A percentile compares a stretch with the other conserved stretches of the same genome.
Conservation (phyloP, 805 yeast genomes). For the Komagataella phaffii region DNA sequence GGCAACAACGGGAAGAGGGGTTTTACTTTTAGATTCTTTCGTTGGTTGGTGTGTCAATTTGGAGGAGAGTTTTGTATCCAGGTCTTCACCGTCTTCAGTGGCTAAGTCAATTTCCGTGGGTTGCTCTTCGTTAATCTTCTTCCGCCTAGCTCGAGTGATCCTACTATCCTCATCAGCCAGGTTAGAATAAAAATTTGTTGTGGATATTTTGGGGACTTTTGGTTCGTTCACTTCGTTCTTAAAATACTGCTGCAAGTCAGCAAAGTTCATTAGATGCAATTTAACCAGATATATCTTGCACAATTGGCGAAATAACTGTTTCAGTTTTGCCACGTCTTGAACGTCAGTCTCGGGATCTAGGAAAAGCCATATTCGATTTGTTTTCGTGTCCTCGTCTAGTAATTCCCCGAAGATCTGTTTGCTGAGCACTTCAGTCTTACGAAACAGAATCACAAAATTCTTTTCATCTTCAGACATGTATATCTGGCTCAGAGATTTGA, state of each 20-base stretch:
- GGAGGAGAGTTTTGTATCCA: not conserved
- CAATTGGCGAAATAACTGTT: not conserved
- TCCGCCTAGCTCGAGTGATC: not conserved
- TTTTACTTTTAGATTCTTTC: not conserved
- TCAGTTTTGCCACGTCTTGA: not conserved
- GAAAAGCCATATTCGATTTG: not conserved
- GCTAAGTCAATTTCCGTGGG: not conserved
- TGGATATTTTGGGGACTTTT: not conserved
- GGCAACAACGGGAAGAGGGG: not conserved
- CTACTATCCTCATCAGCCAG: not conserved
- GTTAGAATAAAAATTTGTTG: not conserved
- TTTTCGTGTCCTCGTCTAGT: not conserved
- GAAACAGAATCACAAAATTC: not conserved
- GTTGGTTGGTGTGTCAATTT: not conserved
- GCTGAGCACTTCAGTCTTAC: not conserved
- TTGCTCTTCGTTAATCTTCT: not conserved
- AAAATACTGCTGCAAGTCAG: not conserved
- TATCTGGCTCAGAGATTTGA: not conserved
- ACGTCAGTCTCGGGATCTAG: not conserved
- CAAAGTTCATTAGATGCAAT: not conserved
- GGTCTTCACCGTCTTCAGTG: not conserved
- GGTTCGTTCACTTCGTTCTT: not conserved
- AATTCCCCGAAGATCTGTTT: not conserved
- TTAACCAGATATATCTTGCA: not conserved
- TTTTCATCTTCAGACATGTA: not conserved